Conservation (phyloP, 805 yeast species). For the Candida boidinii region DNA sequence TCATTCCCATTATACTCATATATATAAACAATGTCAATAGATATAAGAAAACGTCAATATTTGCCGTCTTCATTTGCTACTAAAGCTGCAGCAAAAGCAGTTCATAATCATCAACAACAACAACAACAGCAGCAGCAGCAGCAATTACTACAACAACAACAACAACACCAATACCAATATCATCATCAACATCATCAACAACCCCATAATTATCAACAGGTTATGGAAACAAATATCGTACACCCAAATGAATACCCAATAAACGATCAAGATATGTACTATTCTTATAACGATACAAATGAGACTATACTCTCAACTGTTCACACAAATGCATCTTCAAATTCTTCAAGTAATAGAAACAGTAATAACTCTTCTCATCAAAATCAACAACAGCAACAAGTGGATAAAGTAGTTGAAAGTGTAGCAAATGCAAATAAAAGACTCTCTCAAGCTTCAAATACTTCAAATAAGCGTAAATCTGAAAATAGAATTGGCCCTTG, state of each 20-base stretch:
- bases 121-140: neutral
- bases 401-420: constrained; percentile 35
- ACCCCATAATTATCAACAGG: no score
- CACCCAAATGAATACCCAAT: no score
- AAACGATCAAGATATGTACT: no score
- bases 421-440: constrained; percentile 29
- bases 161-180: neutral
- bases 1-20: no score
- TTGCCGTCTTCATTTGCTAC: constrained; percentile 15
- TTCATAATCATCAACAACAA: neutral
- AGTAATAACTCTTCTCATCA: neutral
- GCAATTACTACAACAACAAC: constrained; percentile 4
- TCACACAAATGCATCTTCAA: neutral
- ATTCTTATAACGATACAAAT: no score
- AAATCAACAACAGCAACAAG: no score
- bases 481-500: constrained; percentile 64
- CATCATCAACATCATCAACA: neutral
- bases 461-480: constrained; percentile 25
- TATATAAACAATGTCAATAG: no score
- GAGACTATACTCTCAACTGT: neutral
- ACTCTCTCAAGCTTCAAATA: constrained; percentile 32
- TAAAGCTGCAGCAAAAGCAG: constrained; percentile 17
- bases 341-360: neutral
- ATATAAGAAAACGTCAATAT: no score
- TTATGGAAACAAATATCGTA: no score